Evolutionary conservation across 2,329 filamentous ascomycete genomes (phyloP).

Genomic region (Xylariales sp.): DNA sequence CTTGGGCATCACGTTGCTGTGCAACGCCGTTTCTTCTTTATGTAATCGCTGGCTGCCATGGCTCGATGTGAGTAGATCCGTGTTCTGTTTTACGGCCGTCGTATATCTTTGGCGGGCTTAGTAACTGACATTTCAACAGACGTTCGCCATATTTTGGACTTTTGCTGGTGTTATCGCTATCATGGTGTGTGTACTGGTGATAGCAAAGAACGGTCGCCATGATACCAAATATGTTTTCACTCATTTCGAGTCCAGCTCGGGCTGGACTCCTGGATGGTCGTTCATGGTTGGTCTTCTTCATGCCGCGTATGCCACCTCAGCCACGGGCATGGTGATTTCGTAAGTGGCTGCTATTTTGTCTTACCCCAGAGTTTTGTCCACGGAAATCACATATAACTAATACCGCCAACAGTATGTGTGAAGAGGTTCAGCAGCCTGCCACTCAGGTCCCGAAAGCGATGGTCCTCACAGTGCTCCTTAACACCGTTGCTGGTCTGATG

Average conservation of each 20-base stretch:
- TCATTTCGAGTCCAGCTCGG: conserved; percentile 64
- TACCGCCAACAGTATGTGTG: conserved; percentile 56
- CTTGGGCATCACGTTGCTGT: conserved; percentile 61
- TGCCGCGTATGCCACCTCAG: conserved; percentile 69
- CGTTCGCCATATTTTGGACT: conserved; percentile 70
- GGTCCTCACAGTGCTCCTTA: conserved; percentile 63
- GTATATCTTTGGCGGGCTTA: conserved; percentile 9
- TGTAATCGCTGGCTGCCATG: conserved; percentile 63
- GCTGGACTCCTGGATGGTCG: conserved; percentile 68
- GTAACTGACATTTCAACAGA: conserved; percentile 45
- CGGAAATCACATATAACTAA: no score
- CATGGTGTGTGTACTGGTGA: conserved; percentile 54
- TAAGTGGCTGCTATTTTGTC: no score
- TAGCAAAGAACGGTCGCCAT: conserved; percentile 66
- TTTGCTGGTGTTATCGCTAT: conserved; percentile 67
- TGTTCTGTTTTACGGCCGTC: conserved; percentile 15
- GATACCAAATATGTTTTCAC: conserved; percentile 60
- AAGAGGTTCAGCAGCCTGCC: conserved; percentile 63
- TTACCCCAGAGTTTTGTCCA: no score
- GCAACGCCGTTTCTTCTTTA: conserved; percentile 61
- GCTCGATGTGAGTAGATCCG: conserved; percentile 57
- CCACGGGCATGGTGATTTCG: conserved; percentile 77
- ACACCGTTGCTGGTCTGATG: conserved; percentile 61
- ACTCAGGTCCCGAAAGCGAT: conserved; percentile 70
- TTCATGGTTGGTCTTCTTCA: conserved; percentile 70